phyloP scores from a whole-genome alignment of 2,329 filamentous ascomycete species.

The Septoria linicola region DNA sequence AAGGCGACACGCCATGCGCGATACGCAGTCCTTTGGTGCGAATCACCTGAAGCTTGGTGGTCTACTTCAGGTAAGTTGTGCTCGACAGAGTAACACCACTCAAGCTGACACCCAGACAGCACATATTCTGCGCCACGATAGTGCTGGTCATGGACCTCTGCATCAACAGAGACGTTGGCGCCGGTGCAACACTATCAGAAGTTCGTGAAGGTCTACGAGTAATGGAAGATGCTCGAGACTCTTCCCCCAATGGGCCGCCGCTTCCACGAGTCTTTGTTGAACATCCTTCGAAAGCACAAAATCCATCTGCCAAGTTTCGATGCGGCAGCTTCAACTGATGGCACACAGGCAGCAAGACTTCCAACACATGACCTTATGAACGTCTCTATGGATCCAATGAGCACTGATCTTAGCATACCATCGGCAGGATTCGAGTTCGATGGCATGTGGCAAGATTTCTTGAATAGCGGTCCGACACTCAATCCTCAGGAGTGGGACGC shows the following conservation, averaged over 20 bases:
- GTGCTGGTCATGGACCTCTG: constrained; percentile 35
- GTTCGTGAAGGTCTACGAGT: constrained; percentile 29
- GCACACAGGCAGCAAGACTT: too few relatives aligned
- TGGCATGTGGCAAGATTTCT: constrained; percentile 30
- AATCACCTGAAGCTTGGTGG: constrained; percentile 17
- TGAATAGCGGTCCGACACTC: constrained; percentile 23
- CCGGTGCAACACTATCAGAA: constrained; percentile 17
- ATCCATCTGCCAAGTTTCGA: constrained; percentile 22
- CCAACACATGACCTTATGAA: background rate
- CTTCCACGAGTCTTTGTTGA: constrained; percentile 29
- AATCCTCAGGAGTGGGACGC: constrained; percentile 26
- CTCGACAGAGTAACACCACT: too few relatives aligned
- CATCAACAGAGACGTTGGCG: constrained; percentile 26
- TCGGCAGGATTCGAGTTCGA: constrained; percentile 24
- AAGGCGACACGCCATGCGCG: constrained; percentile 11
- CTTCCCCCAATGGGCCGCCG: constrained; percentile 21
- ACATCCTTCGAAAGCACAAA: constrained; percentile 29
- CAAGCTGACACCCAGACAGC: too few relatives aligned
- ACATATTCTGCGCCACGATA: constrained; percentile 31
- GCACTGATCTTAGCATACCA: background rate
- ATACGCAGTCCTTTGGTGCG: constrained; percentile 1
- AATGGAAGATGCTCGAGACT: constrained; percentile 22
- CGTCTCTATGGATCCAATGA: background rate
- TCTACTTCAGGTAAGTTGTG: too few relatives aligned
- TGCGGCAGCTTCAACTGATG: background rate